phyloP scores from a whole-genome alignment of 2,329 filamentous ascomycete species.

The Karstenula rhodostoma region DNA sequence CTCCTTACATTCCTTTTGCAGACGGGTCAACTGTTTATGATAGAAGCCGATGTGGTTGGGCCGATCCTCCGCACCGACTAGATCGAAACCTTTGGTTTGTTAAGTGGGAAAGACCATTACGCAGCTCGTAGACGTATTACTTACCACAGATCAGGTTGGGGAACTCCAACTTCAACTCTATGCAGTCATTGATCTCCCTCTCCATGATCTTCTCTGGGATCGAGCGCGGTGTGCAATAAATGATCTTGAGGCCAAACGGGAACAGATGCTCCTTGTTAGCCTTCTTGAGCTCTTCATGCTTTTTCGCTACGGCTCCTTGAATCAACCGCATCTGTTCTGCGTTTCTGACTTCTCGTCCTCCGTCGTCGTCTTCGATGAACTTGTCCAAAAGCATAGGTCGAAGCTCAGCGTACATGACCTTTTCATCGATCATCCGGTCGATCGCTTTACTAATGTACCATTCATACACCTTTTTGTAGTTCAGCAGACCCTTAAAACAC shows the following conservation, averaged over 20 bases:
- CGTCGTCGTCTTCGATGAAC: constrained; percentile 67
- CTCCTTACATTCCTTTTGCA: constrained; percentile 61
- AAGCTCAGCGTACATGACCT: constrained; percentile 76
- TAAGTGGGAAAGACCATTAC: constrained; percentile 18
- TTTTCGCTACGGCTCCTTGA: constrained; percentile 59
- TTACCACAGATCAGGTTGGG: constrained; percentile 70
- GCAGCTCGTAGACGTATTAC: constrained; percentile 22
- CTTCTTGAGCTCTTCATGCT: constrained; percentile 52
- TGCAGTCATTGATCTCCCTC: constrained; percentile 66
- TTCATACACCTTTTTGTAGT: constrained; percentile 69
- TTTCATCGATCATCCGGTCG: constrained; percentile 68
- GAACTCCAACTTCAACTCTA: constrained; percentile 66
- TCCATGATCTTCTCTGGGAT: constrained; percentile 61
- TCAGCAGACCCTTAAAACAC: constrained; percentile 76
- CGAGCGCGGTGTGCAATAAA: constrained; percentile 74
- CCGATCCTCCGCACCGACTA: constrained; percentile 72
- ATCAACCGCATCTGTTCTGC: constrained; percentile 63
- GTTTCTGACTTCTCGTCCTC: constrained; percentile 62
- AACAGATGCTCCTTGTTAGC: constrained; percentile 56
- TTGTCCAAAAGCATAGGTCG: constrained; percentile 75
- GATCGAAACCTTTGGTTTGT: constrained; percentile 66
- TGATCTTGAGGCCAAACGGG: constrained; percentile 71
- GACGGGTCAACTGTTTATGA: constrained; percentile 66
- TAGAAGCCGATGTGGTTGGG: constrained; percentile 66
- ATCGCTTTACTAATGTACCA: constrained; percentile 68